These are phyloP conservation scores for Penicillium corylophilum DNA, from an alignment of 2,329 filamentous ascomycete genomes.

Conservation along the genomic window DNA sequence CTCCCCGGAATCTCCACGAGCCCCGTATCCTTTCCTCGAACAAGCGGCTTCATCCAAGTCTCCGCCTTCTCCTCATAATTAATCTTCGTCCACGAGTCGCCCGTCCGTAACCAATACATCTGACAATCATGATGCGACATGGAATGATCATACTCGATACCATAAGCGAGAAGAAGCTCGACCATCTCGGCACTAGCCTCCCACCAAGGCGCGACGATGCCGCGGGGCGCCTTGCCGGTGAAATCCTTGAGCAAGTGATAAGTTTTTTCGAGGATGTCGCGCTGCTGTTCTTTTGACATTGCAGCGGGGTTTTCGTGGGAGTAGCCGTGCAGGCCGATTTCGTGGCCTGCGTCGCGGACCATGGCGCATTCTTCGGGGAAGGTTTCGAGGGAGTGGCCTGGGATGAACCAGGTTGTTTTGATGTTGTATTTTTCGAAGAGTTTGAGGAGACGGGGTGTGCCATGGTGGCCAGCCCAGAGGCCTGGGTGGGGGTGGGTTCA, in stretches of 20 bases:
- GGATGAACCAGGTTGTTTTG: conserved; percentile 67
- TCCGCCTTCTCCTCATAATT: conserved; percentile 44
- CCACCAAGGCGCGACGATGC: conserved; percentile 75
- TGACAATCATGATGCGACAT: conserved; percentile 48
- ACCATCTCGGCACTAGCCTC: conserved; percentile 68
- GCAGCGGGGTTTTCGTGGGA: conserved; percentile 70
- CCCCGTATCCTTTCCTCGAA: conserved; percentile 45
- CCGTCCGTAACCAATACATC: conserved; percentile 46
- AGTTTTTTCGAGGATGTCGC: conserved; percentile 73
- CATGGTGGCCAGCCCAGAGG: conserved; percentile 67
- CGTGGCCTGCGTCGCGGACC: conserved; percentile 64
- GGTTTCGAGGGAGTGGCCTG: conserved; percentile 62
- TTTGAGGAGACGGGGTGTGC: conserved; percentile 65
- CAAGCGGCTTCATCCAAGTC: conserved; percentile 50
- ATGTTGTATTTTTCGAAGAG: conserved; percentile 71
- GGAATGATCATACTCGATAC: conserved; percentile 47
- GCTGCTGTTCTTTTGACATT: conserved; percentile 74
- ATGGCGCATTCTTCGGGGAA: conserved; percentile 65
- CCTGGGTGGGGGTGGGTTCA: conserved; percentile 37
- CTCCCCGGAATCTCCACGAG: conserved; percentile 46
- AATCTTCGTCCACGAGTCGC: conserved; percentile 48
- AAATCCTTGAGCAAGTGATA: conserved; percentile 72
- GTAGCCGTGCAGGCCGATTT: conserved; percentile 70
- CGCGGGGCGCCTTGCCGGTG: conserved; percentile 69
- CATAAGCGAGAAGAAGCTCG: conserved; percentile 44